A percentile compares a stretch with the other conserved stretches of the same genome.
Conservation (phyloP, 1,139 yeast genomes). For the Suhomyces panamericanus region DNA sequence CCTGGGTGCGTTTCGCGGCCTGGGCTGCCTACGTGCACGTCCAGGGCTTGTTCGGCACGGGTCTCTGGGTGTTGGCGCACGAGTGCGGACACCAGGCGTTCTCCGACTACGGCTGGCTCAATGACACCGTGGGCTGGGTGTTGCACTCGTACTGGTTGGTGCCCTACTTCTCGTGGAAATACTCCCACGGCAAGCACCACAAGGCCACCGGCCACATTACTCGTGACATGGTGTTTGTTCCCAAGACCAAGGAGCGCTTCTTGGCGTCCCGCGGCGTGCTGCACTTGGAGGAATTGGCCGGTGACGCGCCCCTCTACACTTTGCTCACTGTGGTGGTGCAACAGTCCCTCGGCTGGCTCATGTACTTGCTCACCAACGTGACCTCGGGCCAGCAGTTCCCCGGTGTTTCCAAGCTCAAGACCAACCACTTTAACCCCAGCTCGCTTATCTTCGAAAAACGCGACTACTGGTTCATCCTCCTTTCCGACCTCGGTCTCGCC, state of each 20-base stretch:
- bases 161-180: constrained; percentile 87
- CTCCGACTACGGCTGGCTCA: constrained; percentile 65
- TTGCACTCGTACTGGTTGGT: constrained; percentile 76
- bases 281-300: constrained; percentile 58
- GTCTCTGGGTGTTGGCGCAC: constrained; percentile 85
- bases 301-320: constrained; percentile 72
- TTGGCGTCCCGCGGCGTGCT: constrained; percentile 39
- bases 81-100: constrained; percentile 92
- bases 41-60: constrained; percentile 73
- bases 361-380: constrained; percentile 66
- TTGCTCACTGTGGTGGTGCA: constrained; percentile 58
- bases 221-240: constrained; percentile 82
- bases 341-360: constrained; percentile 76
- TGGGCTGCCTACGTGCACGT: constrained; percentile 43
- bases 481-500: constrained; percentile 72
- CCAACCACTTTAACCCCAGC: constrained; percentile 67
- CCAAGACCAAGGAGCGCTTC: constrained; percentile 61
- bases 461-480: constrained; percentile 67
- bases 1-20: constrained; percentile 32
- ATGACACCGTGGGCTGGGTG: constrained; percentile 80
- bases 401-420: constrained; percentile 47
- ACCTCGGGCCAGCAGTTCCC: constrained; percentile 68
- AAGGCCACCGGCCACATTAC: constrained; percentile 82
- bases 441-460: constrained; percentile 72
- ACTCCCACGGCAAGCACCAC: constrained; percentile 81